Evolutionary conservation across 495 filamentous ascomycete species (phyloP), one percentile per base, ranked within the genome.

Genomic region (Daldinia caldariorum): DNA sequence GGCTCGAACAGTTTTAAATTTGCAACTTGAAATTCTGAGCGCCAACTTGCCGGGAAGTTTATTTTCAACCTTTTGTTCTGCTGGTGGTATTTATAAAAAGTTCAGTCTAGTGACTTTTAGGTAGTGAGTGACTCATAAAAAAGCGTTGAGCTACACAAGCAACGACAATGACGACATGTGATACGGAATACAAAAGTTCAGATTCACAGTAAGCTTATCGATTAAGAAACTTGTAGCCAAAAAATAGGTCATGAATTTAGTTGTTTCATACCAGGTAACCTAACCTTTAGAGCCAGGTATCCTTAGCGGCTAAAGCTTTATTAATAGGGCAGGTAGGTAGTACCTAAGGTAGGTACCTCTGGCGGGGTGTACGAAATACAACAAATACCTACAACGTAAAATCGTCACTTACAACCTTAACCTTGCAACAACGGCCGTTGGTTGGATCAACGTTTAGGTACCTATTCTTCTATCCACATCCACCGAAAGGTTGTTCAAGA

Each of bases 1-100:
- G 61, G 58, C 70, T 68, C 73, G 65, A 63, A 68, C 62, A 70
- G 68, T 53, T 39, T 45, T 70, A 16, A 69, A 47, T 69, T 58
- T 53, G 0, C 37, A 6, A 26, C 64, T 43, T 37, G 56, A 60
- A 22, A 39, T 49, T 68, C 60, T 57, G 29, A 49, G 64, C 63
- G 75, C 72, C 75, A 77, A 75, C 35, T 69, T 77, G 74, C 2
- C 41, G 7, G 31, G 50, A 56, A 5, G 13, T 56, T 37, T n/a
- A 16, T 16, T 12, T 22, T 47, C 20, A 7, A 20, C 7, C 18
- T 47, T 47, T 47, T 47, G 3, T 16, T 47, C 18, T 4, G 18
- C 1, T 10, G 9, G 3, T 1, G 20, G 12, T 9, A n/a, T n/a
- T 16, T 16, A 53, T n/a, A 12, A 53, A 53, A 6, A 26, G 26